Conservation (phyloP, 164 flowering plant species). For the Chimonanthus salicifolius region DNA sequence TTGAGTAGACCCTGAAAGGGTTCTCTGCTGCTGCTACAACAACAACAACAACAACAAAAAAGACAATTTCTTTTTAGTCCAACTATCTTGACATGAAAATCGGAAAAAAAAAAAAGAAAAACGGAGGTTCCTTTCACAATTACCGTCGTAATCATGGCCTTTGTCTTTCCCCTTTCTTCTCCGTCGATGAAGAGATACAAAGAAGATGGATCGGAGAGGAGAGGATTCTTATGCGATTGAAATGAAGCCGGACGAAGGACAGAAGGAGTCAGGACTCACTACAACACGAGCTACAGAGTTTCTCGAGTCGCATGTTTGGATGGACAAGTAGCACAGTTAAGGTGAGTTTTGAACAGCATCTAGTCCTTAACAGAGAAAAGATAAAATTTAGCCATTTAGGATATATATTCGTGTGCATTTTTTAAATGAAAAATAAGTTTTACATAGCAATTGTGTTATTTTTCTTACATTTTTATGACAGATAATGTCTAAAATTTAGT, state of each 20-base stretch:
- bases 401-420: too few relatives aligned
- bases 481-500: too few relatives aligned
- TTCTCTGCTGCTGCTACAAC: conserved; percentile 46
- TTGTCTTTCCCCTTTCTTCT: neutral
- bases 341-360: too few relatives aligned
- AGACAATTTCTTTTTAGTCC: neutral
- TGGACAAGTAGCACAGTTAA: too few relatives aligned
- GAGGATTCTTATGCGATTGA: too few relatives aligned
- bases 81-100: neutral
- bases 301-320: too few relatives aligned
- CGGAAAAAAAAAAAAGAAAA: neutral
- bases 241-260: neutral
- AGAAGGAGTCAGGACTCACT: conserved; percentile 1
- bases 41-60: neutral
- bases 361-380: too few relatives aligned
- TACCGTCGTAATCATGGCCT: conserved; percentile 35
- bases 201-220: neutral
- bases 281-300: too few relatives aligned
- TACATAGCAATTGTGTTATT: too few relatives aligned
- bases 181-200: neutral
- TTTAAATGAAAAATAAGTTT: too few relatives aligned
- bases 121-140: conserved; percentile 15
- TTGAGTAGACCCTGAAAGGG: conserved; percentile 49
- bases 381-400: too few relatives aligned
- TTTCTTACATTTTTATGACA: too few relatives aligned